phyloP scores from a whole-genome alignment of 768 basidiomycete species.

The Termitomyces titanicus region DNA sequence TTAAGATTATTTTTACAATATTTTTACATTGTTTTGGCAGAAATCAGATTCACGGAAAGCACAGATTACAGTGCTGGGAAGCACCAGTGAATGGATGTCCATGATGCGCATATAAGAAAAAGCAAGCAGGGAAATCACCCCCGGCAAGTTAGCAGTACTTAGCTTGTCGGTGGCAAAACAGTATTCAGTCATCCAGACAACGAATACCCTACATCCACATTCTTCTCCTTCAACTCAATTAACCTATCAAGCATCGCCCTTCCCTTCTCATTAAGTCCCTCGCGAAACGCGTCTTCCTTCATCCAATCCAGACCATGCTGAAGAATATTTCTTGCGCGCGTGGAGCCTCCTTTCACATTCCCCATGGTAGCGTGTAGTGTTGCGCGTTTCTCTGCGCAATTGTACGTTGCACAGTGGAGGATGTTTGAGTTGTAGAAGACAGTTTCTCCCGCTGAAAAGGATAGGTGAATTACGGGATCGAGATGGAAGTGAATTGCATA shows the following conservation, averaged over 20 bases:
- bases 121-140: too few relatives aligned
- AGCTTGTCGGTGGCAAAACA: too few relatives aligned
- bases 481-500: slow-evolving; percentile 23
- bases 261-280: slow-evolving; percentile 41
- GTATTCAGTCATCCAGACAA: slow-evolving; percentile 28
- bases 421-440: slow-evolving; percentile 83
- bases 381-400: slow-evolving; percentile 41
- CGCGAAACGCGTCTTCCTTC: slow-evolving; percentile 46
- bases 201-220: slow-evolving; percentile 51
- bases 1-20: too few relatives aligned
- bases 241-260: slow-evolving; percentile 58
- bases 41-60: too few relatives aligned
- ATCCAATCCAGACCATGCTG: slow-evolving; percentile 77
- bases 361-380: slow-evolving; percentile 74
- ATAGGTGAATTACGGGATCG: not conserved
- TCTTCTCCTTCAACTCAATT: slow-evolving; percentile 43
- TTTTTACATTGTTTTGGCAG: too few relatives aligned
- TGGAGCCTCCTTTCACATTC: slow-evolving; percentile 54
- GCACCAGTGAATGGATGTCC: too few relatives aligned
- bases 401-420: slow-evolving; percentile 70
- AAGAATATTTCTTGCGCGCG: slow-evolving; percentile 67
- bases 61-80: too few relatives aligned
- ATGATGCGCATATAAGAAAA: too few relatives aligned
- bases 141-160: too few relatives aligned
- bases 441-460: slow-evolving; percentile 57